Evolutionary conservation across 345 rosid genomes (phyloP).

Genomic region (Moricandia arvensis): DNA sequence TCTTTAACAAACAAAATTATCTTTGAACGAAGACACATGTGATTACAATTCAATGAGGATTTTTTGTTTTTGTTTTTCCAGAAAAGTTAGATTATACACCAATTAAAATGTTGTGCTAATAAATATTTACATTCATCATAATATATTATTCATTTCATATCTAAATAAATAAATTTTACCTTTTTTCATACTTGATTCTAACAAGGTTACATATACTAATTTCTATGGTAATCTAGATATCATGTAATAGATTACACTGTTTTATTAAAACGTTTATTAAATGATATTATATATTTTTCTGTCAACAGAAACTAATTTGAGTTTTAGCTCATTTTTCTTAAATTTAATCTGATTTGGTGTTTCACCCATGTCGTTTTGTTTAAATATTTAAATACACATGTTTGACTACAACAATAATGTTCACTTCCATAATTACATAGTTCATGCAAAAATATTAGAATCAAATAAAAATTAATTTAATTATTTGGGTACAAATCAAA

Average conservation of each 20-base stretch:
- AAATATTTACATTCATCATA: not conserved
- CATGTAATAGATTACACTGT: not conserved
- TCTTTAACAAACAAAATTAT: constrained; percentile 22
- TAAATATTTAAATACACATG: too few relatives aligned
- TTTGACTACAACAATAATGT: too few relatives aligned
- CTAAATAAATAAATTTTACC: not conserved
- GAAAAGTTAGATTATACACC: not conserved
- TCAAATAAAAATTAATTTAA: not conserved
- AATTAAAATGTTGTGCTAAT: not conserved
- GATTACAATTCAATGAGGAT: not conserved
- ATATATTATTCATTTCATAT: not conserved
- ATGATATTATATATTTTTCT: not conserved
- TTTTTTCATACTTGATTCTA: not conserved
- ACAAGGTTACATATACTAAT: not conserved
- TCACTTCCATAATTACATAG: not conserved
- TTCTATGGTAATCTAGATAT: not conserved
- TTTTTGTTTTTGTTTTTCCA: not conserved
- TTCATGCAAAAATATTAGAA: not conserved
- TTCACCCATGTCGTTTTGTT: not conserved
- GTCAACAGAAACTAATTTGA: too few relatives aligned
- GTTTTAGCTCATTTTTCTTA: not conserved
- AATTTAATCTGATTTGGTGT: not conserved
- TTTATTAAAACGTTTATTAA: not conserved
- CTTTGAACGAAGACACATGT: not conserved
- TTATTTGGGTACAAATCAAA: not conserved